Evolutionary conservation across 768 basidiomycete species (phyloP).

Genomic region (Termitomyces sp.): DNA sequence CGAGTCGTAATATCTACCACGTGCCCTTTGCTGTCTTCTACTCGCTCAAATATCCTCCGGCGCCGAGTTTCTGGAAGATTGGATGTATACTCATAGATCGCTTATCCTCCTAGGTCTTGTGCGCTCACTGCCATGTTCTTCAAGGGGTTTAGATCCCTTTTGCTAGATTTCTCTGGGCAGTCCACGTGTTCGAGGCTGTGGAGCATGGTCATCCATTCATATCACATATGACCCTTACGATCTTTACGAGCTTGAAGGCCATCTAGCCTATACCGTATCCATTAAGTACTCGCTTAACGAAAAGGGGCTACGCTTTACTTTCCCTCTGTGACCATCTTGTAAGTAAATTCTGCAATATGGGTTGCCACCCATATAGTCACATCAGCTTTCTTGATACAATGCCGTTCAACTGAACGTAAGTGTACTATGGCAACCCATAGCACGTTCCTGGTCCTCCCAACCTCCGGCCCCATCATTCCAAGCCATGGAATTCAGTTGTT

Average conservation of each 20-base stretch:
- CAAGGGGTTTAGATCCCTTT: not conserved
- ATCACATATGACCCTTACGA: not conserved
- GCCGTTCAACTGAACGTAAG: not conserved
- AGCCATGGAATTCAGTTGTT: not conserved
- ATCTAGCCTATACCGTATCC: not conserved
- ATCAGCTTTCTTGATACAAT: not conserved
- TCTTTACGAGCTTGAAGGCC: not conserved
- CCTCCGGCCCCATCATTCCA: not conserved
- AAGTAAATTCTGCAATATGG: not conserved
- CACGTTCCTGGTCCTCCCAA: not conserved
- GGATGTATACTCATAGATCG: not conserved
- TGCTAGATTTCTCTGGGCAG: not conserved
- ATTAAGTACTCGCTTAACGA: not conserved
- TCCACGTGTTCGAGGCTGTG: not conserved
- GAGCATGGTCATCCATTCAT: not conserved
- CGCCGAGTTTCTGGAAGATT: not conserved
- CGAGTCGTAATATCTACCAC: not conserved
- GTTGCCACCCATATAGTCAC: not conserved
- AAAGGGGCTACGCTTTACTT: not conserved
- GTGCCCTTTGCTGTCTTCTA: not conserved
- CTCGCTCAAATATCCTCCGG: not conserved
- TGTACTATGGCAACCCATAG: not conserved
- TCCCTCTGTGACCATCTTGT: not conserved
- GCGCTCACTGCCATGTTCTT: not conserved
- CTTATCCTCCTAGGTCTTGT: not conserved